phyloP scores from a whole-genome alignment of 2,329 filamentous ascomycete genomes.

The Fusarium sp. region DNA sequence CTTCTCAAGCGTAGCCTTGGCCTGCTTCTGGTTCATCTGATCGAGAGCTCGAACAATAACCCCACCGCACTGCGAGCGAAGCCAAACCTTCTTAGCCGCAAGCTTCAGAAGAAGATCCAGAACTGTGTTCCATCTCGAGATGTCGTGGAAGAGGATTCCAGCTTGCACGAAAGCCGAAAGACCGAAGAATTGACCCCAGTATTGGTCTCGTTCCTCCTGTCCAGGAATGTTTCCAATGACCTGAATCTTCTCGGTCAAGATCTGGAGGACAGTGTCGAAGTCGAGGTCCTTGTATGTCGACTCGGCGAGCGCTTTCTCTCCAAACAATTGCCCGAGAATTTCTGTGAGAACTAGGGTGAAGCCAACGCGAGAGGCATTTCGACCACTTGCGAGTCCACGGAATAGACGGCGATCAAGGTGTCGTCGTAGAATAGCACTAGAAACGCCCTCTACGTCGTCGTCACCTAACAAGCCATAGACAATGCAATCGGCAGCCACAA shows the following conservation, averaged over 20 bases:
- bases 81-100: slow-evolving; percentile 85
- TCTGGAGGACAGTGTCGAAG: slow-evolving; percentile 66
- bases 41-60: slow-evolving; percentile 79
- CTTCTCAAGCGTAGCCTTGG: slow-evolving; percentile 71
- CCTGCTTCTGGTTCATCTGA: slow-evolving; percentile 69
- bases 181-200: slow-evolving; percentile 88
- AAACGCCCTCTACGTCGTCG: slow-evolving; percentile 58
- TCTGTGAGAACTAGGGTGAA: slow-evolving; percentile 92
- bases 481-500: slow-evolving; percentile 69
- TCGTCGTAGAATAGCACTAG: slow-evolving; percentile 65
- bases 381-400: slow-evolving; percentile 87
- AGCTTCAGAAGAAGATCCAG: slow-evolving; percentile 79
- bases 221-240: slow-evolving; percentile 65
- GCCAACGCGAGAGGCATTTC: slow-evolving; percentile 87
- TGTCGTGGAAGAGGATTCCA: slow-evolving; percentile 72
- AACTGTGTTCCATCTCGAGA: slow-evolving; percentile 73
- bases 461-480: slow-evolving; percentile 65
- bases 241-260: slow-evolving; percentile 67
- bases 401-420: slow-evolving; percentile 79
- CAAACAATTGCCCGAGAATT: slow-evolving; percentile 77
- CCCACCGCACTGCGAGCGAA: slow-evolving; percentile 88
- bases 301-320: slow-evolving; percentile 57
- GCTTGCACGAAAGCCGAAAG: slow-evolving; percentile 88
- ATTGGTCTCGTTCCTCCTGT: slow-evolving; percentile 87
- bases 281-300: slow-evolving; percentile 65